phyloP scores from a whole-genome alignment of 169 alveolate genomes.

The Plasmodium falciparum region DNA sequence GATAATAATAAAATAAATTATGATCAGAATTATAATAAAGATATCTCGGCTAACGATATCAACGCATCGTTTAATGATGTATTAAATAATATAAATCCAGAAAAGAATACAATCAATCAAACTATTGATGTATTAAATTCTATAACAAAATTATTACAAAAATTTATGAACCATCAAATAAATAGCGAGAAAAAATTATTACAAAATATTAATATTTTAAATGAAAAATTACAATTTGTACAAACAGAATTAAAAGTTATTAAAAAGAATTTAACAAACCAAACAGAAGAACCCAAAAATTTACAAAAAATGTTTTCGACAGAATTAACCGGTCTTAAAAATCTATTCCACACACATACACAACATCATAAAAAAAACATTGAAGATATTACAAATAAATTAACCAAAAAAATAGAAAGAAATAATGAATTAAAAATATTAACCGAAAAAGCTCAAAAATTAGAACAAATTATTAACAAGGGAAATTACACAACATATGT shows the following conservation, averaged over 20 bases:
- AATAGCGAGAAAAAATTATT: slow-evolving; percentile 26
- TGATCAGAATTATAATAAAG: not conserved
- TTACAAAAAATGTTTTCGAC: slow-evolving; percentile 57
- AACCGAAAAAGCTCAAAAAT: slow-evolving; percentile 65
- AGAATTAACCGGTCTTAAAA: slow-evolving; percentile 64
- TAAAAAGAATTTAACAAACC: slow-evolving; percentile 11
- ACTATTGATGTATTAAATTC: slow-evolving; percentile 19
- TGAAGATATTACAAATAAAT: slow-evolving; percentile 46
- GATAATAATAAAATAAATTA: not conserved
- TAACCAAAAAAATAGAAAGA: slow-evolving; percentile 38
- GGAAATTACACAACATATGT: slow-evolving; percentile 43
- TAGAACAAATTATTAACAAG: slow-evolving; percentile 57
- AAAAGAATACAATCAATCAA: not conserved
- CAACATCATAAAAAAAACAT: slow-evolving; percentile 63
- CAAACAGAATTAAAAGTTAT: slow-evolving; percentile 35
- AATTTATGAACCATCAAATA: slow-evolving; percentile 27
- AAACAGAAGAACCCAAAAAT: slow-evolving; percentile 51
- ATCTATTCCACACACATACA: slow-evolving; percentile 65
- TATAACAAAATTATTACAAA: slow-evolving; percentile 13
- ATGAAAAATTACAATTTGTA: slow-evolving; percentile 3
- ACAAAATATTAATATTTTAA: slow-evolving; percentile 16
- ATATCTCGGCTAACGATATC: not conserved
- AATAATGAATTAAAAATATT: slow-evolving; percentile 52
- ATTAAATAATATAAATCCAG: not conserved
- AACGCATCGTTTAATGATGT: not conserved